phyloP scores from a whole-genome alignment of 495 filamentous ascomycete species.

The Astrocystis sublimbata region DNA sequence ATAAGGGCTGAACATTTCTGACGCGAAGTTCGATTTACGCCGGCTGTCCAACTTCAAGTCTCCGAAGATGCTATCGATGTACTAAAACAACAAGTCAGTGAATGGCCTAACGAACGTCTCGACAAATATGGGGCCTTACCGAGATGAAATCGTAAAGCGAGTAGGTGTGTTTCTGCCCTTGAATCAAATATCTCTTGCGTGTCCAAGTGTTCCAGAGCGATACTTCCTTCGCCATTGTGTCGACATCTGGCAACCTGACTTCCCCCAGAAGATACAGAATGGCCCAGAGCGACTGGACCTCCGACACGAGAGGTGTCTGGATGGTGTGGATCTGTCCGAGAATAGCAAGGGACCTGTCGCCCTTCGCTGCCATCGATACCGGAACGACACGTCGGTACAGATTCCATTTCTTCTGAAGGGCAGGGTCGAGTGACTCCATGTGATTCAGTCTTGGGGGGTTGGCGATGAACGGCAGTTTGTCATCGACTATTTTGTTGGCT shows the following conservation, averaged over 20 bases:
- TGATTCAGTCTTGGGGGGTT: slow-evolving; percentile 2
- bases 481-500: slow-evolving; percentile 29
- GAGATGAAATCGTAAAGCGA: slow-evolving; percentile 30
- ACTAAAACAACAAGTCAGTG: slow-evolving; percentile 22
- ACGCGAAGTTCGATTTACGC: slow-evolving; percentile 22
- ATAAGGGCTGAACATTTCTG: slow-evolving; percentile 23
- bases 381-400: slow-evolving; percentile 28
- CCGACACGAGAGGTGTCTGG: slow-evolving; percentile 32
- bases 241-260: slow-evolving; percentile 28
- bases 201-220: slow-evolving; percentile 41
- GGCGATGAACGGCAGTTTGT: slow-evolving; percentile 28
- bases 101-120: neutral
- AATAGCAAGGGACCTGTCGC: slow-evolving; percentile 34
- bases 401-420: slow-evolving; percentile 25
- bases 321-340: slow-evolving; percentile 37
- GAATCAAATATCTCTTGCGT: slow-evolving; percentile 38
- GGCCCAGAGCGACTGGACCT: slow-evolving; percentile 37
- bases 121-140: slow-evolving; percentile 5
- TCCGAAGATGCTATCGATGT: slow-evolving; percentile 24
- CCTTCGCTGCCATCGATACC: slow-evolving; percentile 20
- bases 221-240: slow-evolving; percentile 37
- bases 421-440: slow-evolving; percentile 3
- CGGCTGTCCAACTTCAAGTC: slow-evolving; percentile 18
- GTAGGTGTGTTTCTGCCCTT: slow-evolving; percentile 28
- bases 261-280: slow-evolving; percentile 33